phyloP scores from a whole-genome alignment of 169 alveolate genomes.

The Plasmodium berghei region DNA sequence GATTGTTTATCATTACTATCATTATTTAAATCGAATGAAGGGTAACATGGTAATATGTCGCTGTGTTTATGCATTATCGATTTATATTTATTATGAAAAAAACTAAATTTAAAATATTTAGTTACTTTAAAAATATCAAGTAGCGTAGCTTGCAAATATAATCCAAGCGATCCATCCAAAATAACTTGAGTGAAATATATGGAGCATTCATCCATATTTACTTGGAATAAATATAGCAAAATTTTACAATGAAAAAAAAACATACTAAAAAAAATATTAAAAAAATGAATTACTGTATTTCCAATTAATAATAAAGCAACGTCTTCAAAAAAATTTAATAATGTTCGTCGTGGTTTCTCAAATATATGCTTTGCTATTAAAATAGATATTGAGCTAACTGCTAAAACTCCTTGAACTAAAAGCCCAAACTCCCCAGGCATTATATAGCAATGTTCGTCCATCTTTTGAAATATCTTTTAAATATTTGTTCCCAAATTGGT shows the following conservation, averaged over 20 bases:
- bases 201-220: slow-evolving; percentile 83
- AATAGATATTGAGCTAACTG: slow-evolving; percentile 78
- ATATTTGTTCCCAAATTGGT: no score
- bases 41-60: slow-evolving; percentile 48
- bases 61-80: slow-evolving; percentile 18
- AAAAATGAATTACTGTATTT: slow-evolving; percentile 79
- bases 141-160: slow-evolving; percentile 80
- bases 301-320: slow-evolving; percentile 83
- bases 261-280: slow-evolving; percentile 82
- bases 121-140: slow-evolving; percentile 30
- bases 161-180: slow-evolving; percentile 84
- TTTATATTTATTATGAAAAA: slow-evolving; percentile 18
- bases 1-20: no score
- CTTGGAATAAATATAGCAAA: slow-evolving; percentile 7
- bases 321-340: slow-evolving; percentile 79
- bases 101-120: neutral
- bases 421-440: slow-evolving; percentile 86
- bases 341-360: slow-evolving; percentile 82
- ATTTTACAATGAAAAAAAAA: slow-evolving; percentile 69
- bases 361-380: slow-evolving; percentile 79
- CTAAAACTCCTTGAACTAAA: slow-evolving; percentile 80
- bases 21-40: slow-evolving; percentile 3
- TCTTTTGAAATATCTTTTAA: neutral
- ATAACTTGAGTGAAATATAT: slow-evolving; percentile 83
- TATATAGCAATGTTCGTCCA: slow-evolving; percentile 77